Percentiles rank a stretch among this genome's conserved stretches.
Evolutionary conservation across 2,329 filamentous ascomycete genomes (phyloP).

Genomic region (Colletotrichum sojae): DNA sequence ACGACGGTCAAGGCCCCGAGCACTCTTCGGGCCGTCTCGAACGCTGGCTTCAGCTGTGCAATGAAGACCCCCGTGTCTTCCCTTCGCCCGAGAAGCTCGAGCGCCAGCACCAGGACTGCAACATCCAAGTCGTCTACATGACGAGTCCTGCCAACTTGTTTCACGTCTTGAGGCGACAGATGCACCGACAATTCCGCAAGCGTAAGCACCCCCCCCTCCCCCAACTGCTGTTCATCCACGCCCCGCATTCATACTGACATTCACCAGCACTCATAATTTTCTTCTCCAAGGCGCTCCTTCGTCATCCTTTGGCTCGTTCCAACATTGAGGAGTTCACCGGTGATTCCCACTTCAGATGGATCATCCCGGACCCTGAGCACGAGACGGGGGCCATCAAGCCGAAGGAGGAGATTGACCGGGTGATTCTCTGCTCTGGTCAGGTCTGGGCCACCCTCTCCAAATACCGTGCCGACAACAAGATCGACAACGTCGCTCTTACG

Average conservation of each 20-base stretch:
- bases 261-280: slow-evolving; percentile 88
- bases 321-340: slow-evolving; percentile 91
- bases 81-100: slow-evolving; percentile 90
- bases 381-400: slow-evolving; percentile 80
- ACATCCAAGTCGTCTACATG: slow-evolving; percentile 98
- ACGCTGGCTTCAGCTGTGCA: slow-evolving; percentile 96
- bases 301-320: slow-evolving; percentile 93
- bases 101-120: slow-evolving; percentile 98
- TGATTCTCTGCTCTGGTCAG: slow-evolving; percentile 95
- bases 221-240: neutral
- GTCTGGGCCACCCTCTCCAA: slow-evolving; percentile 93
- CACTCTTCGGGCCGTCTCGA: slow-evolving; percentile 98
- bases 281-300: slow-evolving; percentile 97
- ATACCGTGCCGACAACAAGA: slow-evolving; percentile 87
- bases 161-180: slow-evolving; percentile 95
- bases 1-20: slow-evolving; percentile 97
- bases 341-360: slow-evolving; percentile 95
- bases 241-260: slow-evolving; percentile 44
- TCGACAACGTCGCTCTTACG: slow-evolving; percentile 93
- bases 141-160: slow-evolving; percentile 97
- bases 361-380: slow-evolving; percentile 92
- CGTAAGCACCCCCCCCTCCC: slow-evolving; percentile 71
- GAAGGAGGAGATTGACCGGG: slow-evolving; percentile 90
- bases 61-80: slow-evolving; percentile 96
- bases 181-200: slow-evolving; percentile 99